Base-by-base conservation (phyloP, 1,139 yeast genomes). In the Torulaspora pretoriensis region DNA sequence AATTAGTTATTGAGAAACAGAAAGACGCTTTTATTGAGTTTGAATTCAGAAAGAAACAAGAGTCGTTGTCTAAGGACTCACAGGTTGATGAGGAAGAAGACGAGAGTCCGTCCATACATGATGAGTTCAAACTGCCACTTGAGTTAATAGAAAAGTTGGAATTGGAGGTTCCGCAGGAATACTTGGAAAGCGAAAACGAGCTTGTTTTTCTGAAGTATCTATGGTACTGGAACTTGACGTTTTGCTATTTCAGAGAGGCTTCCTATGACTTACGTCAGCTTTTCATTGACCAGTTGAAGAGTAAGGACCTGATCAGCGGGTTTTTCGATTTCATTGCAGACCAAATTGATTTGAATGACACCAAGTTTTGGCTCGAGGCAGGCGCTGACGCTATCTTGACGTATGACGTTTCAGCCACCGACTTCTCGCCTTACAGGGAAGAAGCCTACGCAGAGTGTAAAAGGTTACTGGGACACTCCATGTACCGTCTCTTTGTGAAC, bases 171-270 rank as follows among this genome's bases (percentile, higher is more conserved):
- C 64, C 67, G 2, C 56, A 54, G 26, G 77, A 72, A 14, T 69
- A 67, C 41, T 56, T 69, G 40, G 76, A 72, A 42, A 61, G 62
- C 39, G 75, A 70, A 34, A 65, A 67, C 12, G 62, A 62, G n/a
- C 49, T 53, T 13, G 56, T 53, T 1, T 66, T 71, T 24, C 61
- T 74, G 35, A 69, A 67, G 32, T 85, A 77, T 57, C 58, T 86
- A 36, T 81, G 88, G 81, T 70, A 80, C 35, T 89, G 96, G 95
- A 68, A 69, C 46, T 65, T 87, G 45, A 63, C 85, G 0, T 73
- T 85, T 52, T 69, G 68, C 25, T 81, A 80, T 60, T 85, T 89
- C 59, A 74, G 77, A 44, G 80, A 81, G 48, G 76, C 85, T 5
- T 79, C 94, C 1, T 77, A 78, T 53, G 76, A 78, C 34, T 72